Evolutionary conservation across 192 early-diverging fungal genomes (phyloP), one percentile per base, ranked within the genome.

Genomic region (Chytriomyces hyalinus): DNA sequence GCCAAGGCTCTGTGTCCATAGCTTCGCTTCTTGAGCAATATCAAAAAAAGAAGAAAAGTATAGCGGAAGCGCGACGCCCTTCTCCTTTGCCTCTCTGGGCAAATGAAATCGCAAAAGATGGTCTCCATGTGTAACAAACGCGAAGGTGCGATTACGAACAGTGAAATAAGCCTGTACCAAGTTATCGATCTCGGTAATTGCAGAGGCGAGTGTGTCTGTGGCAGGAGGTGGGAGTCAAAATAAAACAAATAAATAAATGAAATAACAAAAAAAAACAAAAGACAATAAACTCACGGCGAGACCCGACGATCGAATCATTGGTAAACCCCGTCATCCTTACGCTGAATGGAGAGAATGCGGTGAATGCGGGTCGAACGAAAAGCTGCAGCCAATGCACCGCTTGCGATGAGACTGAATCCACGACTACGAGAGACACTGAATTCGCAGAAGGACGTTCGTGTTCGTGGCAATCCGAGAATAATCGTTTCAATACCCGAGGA

Each of bases 41-140:
- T 92, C 92, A 73, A 92, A 93, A 77, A 92, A 89, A 51, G 89
- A 76, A 20, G 83, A 75, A 24, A 93, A 80, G 53, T 91, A 92
- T 0, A 72, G 49, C 4, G 92, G 86, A 6, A 93, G 68, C 1
- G 80, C 77, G 20, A 93, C 85, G 26, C 78, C 73, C 76, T 93
- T 93, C 60, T 90, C 88, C 43, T 84, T 80, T 26, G 90, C 89
- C 61, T 93, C 92, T 17, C 89, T 70, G 2, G 88, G 85, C 0
- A 93, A 74, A 73, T 93, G 91, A 67, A 88, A 91, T 13, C 92
- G 89, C 22, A 93, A 77, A 53, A 91, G 88, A 87, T 87, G 89
- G 6, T 91, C 92, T 45, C 90, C 91, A 78, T 93, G 92, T 1
- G 91, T 91, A 44, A 92, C 91, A 80, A 93, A 90, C 59, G 89